phyloP scores from a whole-genome alignment of 176 grass and related monocot species.

The Chloris gayana region DNA sequence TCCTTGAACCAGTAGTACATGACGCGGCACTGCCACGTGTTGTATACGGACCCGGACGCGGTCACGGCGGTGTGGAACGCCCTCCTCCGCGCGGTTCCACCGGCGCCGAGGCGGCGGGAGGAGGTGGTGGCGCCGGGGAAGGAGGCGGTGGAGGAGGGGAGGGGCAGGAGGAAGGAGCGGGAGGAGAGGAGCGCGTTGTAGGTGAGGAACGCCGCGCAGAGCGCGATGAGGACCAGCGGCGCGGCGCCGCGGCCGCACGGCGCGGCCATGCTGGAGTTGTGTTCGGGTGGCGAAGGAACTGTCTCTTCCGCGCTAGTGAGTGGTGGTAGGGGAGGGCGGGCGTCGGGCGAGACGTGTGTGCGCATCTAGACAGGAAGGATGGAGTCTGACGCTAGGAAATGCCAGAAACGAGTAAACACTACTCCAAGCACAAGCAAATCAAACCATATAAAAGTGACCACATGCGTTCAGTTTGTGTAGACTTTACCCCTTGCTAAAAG shows the following conservation, averaged over 20 bases:
- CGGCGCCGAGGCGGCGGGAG: slow-evolving; percentile 35
- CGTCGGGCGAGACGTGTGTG: too few relatives aligned
- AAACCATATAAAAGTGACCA: too few relatives aligned
- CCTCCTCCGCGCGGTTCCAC: not conserved
- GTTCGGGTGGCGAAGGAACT: not conserved
- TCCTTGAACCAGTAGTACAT: slow-evolving; percentile 99
- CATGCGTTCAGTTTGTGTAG: too few relatives aligned
- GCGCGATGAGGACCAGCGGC: slow-evolving; percentile 47
- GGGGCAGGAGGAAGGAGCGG: slow-evolving; percentile 34
- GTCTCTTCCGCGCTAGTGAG: too few relatives aligned
- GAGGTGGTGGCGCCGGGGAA: slow-evolving; percentile 23
- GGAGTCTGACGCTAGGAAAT: too few relatives aligned
- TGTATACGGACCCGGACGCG: slow-evolving; percentile 68
- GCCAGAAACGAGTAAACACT: too few relatives aligned
- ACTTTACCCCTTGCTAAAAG: too few relatives aligned
- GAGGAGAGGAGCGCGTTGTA: slow-evolving; percentile 69
- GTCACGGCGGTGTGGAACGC: slow-evolving; percentile 92
- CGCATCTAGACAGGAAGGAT: too few relatives aligned
- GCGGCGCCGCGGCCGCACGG: slow-evolving; percentile 43
- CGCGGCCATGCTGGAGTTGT: slow-evolving; percentile 32
- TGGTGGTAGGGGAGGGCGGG: not conserved
- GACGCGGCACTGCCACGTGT: slow-evolving; percentile 89
- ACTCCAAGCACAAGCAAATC: too few relatives aligned
- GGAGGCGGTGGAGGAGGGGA: slow-evolving; percentile 29
- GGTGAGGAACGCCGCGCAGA: slow-evolving; percentile 64